A percentile compares a stretch with the other conserved stretches of the same genome.
phyloP scores from a whole-genome alignment of 768 basidiomycete species.

The Chlorophyllum brunneum region DNA sequence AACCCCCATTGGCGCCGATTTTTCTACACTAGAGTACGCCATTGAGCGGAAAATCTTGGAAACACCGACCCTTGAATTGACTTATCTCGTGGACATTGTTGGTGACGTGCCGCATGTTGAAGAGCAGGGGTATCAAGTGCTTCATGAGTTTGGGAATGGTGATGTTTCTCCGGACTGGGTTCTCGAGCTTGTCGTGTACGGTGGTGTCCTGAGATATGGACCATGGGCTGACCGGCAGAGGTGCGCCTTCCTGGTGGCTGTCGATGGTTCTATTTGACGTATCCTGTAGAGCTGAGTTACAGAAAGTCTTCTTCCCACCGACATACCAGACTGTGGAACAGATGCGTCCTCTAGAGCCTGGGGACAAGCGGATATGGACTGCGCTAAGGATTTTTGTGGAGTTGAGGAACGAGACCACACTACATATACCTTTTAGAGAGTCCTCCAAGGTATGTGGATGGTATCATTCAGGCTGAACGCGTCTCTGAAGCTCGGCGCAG shows the following conservation, averaged over 20 bases:
- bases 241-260: conserved; percentile 28
- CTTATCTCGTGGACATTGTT: conserved; percentile 84
- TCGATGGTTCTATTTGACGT: not conserved
- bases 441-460: conserved; percentile 73
- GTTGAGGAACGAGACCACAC: conserved; percentile 67
- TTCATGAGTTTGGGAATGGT: conserved; percentile 58
- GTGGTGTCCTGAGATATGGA: conserved; percentile 78
- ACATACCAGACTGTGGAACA: conserved; percentile 62
- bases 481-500: conserved; percentile 28
- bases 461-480: not conserved
- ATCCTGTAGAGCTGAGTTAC: conserved; percentile 60
- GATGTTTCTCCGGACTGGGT: conserved; percentile 93
- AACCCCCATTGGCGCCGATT: conserved; percentile 53
- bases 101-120: conserved; percentile 60
- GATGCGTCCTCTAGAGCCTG: conserved; percentile 59
- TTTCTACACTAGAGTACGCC: conserved; percentile 73
- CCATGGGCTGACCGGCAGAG: conserved; percentile 97
- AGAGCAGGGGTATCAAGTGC: conserved; percentile 14
- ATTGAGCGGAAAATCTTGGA: conserved; percentile 82
- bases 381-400: conserved; percentile 78
- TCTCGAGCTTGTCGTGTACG: conserved; percentile 75
- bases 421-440: conserved; percentile 91
- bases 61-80: conserved; percentile 69
- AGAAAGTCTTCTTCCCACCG: conserved; percentile 79
- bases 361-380: conserved; percentile 83